Evolutionary conservation across 345 rosid species (phyloP), one percentile per base, ranked within the genome.

Genomic region (Salix suchowensis): DNA sequence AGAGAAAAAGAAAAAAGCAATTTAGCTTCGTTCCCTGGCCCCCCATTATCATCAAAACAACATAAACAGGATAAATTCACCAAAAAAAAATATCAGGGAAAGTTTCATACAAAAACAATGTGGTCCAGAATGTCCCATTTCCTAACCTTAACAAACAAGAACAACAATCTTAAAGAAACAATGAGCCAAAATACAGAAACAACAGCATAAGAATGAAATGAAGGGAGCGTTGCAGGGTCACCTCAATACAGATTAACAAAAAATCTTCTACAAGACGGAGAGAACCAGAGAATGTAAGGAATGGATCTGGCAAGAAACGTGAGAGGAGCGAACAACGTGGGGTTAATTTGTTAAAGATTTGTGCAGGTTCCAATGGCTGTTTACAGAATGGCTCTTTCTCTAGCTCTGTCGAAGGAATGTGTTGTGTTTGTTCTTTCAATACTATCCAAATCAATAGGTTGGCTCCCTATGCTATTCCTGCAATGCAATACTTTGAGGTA

Each of bases 281-380:
- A 74, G 71, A 54, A 44, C 32, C 50, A 65, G 52, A 46, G 74
- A 65, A 76, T 54, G 23, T 21, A 32, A 21, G 42, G 48, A 65
- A 48, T 54, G 10, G 54, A 18, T 55, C 24, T 39, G 67, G 32
- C 24, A 54, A 60, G 65, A 24, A 50, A 55, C 21, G 70, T 19
- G 74, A 8, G 79, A 70, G 74, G 62, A 42, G 74, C 68, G 65
- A 62, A 34, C 24, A 77, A 62, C 62, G 74, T 44, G 79, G 74
- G 24, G 7, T 60, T 36, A 5, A 36, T 36, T 14, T 23, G 19
- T 39, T 34, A 12, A 50, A 18, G 67, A 54, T 37, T 50, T 16
- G 18, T 7, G 62, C 32, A 66, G 50, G 48, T 34, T 65, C 5
- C 39, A 54, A 54, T 37, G 42, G 36, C 60, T 23, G 42, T 28